Evolutionary conservation across 306 rosid genomes (phyloP).

Genomic region (Cucurbita ficifolia): DNA sequence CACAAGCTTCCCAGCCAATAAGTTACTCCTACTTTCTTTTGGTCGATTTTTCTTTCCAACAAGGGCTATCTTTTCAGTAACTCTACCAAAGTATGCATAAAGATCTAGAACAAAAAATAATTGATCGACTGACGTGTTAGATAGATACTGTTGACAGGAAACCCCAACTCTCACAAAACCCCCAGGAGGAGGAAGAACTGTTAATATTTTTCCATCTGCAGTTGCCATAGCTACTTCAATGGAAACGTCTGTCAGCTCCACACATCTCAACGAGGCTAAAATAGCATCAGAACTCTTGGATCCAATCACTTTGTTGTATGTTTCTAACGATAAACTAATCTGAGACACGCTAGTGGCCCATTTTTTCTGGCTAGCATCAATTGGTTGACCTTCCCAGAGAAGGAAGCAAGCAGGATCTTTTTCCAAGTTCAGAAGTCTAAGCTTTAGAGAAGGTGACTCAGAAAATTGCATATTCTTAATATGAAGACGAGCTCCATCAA

Average conservation of each 20-base stretch:
- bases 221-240: conserved; percentile 90
- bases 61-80: conserved; percentile 58
- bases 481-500: conserved; percentile 77
- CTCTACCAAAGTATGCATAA: conserved; percentile 64
- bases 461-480: conserved; percentile 50
- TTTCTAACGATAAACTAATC: conserved; percentile 69
- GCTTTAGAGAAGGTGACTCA: conserved; percentile 50
- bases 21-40: conserved; percentile 20
- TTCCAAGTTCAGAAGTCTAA: conserved; percentile 57
- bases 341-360: conserved; percentile 61
- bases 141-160: conserved; percentile 59
- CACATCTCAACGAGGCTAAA: conserved; percentile 74
- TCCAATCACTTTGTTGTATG: conserved; percentile 22
- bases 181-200: conserved; percentile 72
- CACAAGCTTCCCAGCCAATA: conserved; percentile 40
- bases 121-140: conserved; percentile 85
- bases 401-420: conserved; percentile 95
- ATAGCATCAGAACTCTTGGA: conserved; percentile 30
- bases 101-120: conserved; percentile 81
- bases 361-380: conserved; percentile 86
- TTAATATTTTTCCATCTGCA: conserved; percentile 76
- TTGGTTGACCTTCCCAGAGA: conserved; percentile 77
- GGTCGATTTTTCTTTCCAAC: conserved; percentile 42
- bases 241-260: conserved; percentile 64
- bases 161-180: conserved; percentile 87